Percentiles rank a stretch among this genome's conserved stretches.
Evolutionary conservation across 108 stramenopile genomes (phyloP).

Genomic region (Nitzschia putrida): DNA sequence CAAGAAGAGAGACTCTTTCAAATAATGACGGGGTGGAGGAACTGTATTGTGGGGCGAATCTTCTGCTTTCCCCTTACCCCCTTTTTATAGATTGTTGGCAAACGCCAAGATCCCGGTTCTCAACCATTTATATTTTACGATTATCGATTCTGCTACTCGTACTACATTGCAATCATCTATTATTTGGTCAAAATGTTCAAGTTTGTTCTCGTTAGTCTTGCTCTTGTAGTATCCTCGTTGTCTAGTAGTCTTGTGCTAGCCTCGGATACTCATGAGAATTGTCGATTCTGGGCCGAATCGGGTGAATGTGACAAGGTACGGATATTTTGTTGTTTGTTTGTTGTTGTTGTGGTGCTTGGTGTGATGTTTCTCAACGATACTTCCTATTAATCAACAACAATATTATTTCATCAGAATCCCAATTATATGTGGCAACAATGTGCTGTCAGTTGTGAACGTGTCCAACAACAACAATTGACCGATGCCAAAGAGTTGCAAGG

Average conservation of each 20-base stretch:
- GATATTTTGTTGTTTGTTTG: background rate
- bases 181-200: background rate
- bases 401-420: conserved; percentile 5
- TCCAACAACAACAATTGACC: conserved; percentile 14
- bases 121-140: too few relatives aligned
- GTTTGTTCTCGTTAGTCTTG: background rate
- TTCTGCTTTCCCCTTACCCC: too few relatives aligned
- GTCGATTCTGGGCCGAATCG: conserved; percentile 57
- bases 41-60: too few relatives aligned
- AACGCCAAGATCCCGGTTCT: background rate
- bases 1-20: too few relatives aligned
- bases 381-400: too few relatives aligned
- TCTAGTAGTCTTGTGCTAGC: conserved; percentile 2
- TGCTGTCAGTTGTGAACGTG: conserved; percentile 36
- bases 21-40: too few relatives aligned
- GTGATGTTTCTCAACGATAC: too few relatives aligned
- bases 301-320: conserved; percentile 71
- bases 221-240: background rate
- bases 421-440: conserved; percentile 42
- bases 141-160: too few relatives aligned
- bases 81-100: too few relatives aligned
- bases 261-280: conserved; percentile 31
- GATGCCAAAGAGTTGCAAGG: conserved; percentile 47
- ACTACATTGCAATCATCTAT: too few relatives aligned
- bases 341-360: background rate